phyloP scores from a whole-genome alignment of 2,329 filamentous ascomycete species.

The Sclerotinia minor region DNA sequence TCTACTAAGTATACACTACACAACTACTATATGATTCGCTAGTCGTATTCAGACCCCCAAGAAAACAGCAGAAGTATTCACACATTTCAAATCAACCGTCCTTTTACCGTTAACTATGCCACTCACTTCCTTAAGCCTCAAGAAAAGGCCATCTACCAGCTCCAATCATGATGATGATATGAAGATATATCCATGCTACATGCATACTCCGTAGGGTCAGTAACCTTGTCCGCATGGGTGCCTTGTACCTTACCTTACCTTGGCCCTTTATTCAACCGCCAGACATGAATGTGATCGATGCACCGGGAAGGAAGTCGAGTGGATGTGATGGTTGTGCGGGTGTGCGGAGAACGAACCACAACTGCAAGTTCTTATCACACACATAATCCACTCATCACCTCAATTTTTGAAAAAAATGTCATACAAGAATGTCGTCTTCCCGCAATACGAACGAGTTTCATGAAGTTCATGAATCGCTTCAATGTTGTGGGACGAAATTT shows the following conservation, averaged over 20 bases:
- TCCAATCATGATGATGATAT: conserved; percentile 11
- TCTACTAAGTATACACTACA: too few relatives aligned
- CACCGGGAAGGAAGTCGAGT: conserved; percentile 3
- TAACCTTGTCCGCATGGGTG: conserved; percentile 13
- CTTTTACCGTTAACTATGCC: neutral
- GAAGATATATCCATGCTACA: conserved; percentile 5
- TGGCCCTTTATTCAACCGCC: conserved; percentile 10
- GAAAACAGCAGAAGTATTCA: neutral
- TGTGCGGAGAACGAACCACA: conserved; percentile 21
- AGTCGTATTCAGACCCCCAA: conserved; percentile 2
- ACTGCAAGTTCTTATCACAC: conserved; percentile 17
- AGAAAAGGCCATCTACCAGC: neutral
- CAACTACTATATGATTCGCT: neutral
- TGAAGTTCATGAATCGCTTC: conserved; percentile 1
- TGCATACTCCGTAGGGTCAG: neutral
- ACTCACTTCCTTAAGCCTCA: neutral
- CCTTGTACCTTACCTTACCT: conserved; percentile 7
- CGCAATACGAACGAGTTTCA: neutral
- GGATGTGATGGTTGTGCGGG: conserved; percentile 16
- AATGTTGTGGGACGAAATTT: conserved; percentile 6
- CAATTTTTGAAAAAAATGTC: neutral
- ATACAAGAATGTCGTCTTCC: conserved; percentile 22
- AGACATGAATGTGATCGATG: conserved; percentile 12
- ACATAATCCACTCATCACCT: conserved; percentile 10
- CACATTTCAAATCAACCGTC: conserved; percentile 3